Evolutionary conservation across 345 rosid species (phyloP).

Genomic region (Salix exigua): DNA sequence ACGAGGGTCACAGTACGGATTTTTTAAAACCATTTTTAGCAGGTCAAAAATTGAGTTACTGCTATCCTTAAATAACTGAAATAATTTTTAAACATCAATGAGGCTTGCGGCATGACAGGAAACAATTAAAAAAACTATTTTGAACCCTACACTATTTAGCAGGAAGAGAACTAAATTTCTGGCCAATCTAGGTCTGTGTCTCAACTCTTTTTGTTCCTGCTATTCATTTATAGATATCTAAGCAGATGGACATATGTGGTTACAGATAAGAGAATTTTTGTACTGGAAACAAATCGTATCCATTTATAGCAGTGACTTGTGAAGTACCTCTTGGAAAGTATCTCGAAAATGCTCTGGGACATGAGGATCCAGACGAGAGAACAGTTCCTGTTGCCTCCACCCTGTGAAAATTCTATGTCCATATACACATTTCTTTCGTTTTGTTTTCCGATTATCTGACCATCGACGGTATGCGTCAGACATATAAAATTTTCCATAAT

Average conservation of each 20-base stretch:
- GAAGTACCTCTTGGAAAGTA: constrained; percentile 39
- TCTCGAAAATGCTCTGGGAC: constrained; percentile 38
- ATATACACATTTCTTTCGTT: constrained; percentile 37
- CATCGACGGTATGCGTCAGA: constrained; percentile 49
- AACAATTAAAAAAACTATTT: background rate
- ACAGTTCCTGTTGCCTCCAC: constrained; percentile 67
- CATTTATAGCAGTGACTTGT: background rate
- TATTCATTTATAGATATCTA: background rate
- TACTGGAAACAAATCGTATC: background rate
- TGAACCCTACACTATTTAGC: background rate
- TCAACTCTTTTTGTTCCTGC: background rate
- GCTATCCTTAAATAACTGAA: background rate
- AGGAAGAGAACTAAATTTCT: background rate
- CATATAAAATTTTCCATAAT: constrained; percentile 56
- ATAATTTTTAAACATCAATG: background rate
- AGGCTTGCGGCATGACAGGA: background rate
- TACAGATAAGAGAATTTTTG: background rate
- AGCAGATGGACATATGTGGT: background rate
- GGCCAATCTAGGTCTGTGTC: background rate
- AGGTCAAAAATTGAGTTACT: background rate
- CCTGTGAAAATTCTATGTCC: constrained; percentile 62
- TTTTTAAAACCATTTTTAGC: background rate
- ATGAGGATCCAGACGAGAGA: constrained; percentile 54
- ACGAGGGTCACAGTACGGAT: background rate
- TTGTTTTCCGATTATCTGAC: constrained; percentile 50